Conservation (phyloP, 192 early-diverging fungal species). For the Glomus cerebriforme region DNA sequence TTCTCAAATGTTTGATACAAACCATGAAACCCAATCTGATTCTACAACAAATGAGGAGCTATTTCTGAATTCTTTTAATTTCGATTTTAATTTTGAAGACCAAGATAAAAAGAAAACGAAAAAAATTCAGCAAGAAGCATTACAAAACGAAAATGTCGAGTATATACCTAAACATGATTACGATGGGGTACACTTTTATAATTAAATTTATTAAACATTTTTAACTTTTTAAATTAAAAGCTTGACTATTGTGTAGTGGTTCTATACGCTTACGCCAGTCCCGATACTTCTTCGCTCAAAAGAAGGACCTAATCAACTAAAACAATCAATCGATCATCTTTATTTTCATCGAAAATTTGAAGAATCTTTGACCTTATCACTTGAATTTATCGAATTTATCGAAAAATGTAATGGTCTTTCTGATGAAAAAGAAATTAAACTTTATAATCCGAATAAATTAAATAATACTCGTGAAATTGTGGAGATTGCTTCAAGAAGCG, state of each 20-base stretch:
- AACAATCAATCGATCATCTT: constrained; percentile 20
- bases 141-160: not conserved
- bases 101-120: not conserved
- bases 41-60: not conserved
- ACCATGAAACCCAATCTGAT: too few species aligned
- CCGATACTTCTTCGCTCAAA: not conserved
- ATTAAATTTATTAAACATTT: not conserved
- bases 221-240: not conserved
- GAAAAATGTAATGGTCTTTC: not conserved
- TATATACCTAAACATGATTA: not conserved
- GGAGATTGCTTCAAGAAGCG: constrained; percentile 12
- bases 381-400: constrained; percentile 21
- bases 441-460: constrained; percentile 2
- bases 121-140: not conserved
- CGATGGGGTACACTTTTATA: not conserved
- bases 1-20: not conserved
- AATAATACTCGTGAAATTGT: constrained; percentile 16
- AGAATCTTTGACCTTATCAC: not conserved
- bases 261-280: not conserved
- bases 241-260: not conserved
- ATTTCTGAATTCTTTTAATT: not conserved
- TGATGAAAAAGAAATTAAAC: not conserved
- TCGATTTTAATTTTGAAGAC: not conserved
- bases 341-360: constrained; percentile 11
- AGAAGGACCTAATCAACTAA: not conserved